A percentile compares a stretch with the other conserved stretches of the same genome.
Evolutionary conservation across 441 rosid genomes (phyloP).

Genomic region (Erysimum pusillum): DNA sequence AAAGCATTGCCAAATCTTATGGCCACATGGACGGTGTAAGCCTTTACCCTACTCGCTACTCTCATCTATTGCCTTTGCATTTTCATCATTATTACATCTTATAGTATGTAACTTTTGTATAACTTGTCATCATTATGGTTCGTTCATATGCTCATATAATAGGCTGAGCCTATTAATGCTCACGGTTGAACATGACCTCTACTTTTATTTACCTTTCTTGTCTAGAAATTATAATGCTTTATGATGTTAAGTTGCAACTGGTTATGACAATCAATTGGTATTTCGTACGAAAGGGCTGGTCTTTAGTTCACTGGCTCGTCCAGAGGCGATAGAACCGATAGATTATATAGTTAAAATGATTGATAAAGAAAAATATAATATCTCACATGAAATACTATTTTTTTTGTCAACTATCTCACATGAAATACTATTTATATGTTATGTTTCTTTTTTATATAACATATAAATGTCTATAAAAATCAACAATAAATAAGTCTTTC

Average conservation of each 20-base stretch:
- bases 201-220: conserved; percentile 27
- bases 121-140: conserved; percentile 43
- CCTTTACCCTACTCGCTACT: conserved; percentile 48
- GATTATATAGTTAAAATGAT: neutral
- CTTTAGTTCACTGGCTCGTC: conserved; percentile 35
- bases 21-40: conserved; percentile 52
- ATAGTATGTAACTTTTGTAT: conserved; percentile 34
- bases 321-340: neutral
- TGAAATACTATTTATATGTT: too few species aligned
- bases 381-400: neutral
- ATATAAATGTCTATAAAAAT: neutral
- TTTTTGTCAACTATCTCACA: too few species aligned
- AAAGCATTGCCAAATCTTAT: conserved; percentile 51
- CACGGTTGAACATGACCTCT: conserved; percentile 49
- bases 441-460: neutral
- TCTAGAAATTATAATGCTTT: conserved; percentile 28
- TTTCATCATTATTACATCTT: conserved; percentile 49
- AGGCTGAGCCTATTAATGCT: conserved; percentile 49
- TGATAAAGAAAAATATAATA: neutral
- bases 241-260: conserved; percentile 43
- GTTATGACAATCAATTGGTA: conserved; percentile 28
- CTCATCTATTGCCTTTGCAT: conserved; percentile 39
- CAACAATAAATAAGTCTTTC: neutral
- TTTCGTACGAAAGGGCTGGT: conserved; percentile 3
- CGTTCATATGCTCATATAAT: conserved; percentile 35